A percentile compares a stretch with the other conserved stretches of the same genome.
Evolutionary conservation across 176 grass and related monocot species (phyloP).

Genomic region (Ananas comosus): DNA sequence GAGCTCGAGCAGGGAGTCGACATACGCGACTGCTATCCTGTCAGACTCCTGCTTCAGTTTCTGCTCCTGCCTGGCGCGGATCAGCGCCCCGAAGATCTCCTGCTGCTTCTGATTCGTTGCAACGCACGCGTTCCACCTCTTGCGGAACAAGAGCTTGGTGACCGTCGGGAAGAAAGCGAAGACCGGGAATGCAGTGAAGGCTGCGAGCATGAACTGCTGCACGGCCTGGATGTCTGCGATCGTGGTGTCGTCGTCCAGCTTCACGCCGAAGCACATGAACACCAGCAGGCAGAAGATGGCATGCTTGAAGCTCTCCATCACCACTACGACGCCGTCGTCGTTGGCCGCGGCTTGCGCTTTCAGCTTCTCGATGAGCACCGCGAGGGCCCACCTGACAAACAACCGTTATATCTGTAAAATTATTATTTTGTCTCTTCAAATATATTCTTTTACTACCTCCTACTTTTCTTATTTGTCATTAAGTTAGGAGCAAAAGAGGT

Average conservation of each 20-base stretch:
- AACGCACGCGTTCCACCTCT: slow-evolving; percentile 19
- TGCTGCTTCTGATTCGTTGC: slow-evolving; percentile 21
- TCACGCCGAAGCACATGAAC: slow-evolving; percentile 56
- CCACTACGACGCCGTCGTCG: slow-evolving; percentile 4
- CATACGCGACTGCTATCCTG: slow-evolving; percentile 11
- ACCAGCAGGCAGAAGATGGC: slow-evolving; percentile 53
- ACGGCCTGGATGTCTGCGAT: slow-evolving; percentile 32
- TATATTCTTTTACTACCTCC: no score
- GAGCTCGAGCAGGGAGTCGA: slow-evolving; percentile 28
- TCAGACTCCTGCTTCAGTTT: neutral
- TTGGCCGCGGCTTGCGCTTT: neutral
- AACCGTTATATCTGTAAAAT: no score
- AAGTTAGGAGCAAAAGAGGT: no score
- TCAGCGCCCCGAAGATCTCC: slow-evolving; percentile 30
- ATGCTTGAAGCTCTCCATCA: slow-evolving; percentile 25
- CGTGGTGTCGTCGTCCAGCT: neutral
- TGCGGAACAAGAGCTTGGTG: slow-evolving; percentile 44
- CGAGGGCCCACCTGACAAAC: slow-evolving; percentile 7
- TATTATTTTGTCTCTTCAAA: no score
- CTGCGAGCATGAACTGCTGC: neutral
- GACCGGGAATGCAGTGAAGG: slow-evolving; percentile 21
- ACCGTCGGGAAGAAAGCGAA: slow-evolving; percentile 46
- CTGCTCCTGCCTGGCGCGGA: neutral
- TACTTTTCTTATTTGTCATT: no score
- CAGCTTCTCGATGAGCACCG: slow-evolving; percentile 22